phyloP scores from a whole-genome alignment of 306 rosid genomes.

The Glycine latifolia region DNA sequence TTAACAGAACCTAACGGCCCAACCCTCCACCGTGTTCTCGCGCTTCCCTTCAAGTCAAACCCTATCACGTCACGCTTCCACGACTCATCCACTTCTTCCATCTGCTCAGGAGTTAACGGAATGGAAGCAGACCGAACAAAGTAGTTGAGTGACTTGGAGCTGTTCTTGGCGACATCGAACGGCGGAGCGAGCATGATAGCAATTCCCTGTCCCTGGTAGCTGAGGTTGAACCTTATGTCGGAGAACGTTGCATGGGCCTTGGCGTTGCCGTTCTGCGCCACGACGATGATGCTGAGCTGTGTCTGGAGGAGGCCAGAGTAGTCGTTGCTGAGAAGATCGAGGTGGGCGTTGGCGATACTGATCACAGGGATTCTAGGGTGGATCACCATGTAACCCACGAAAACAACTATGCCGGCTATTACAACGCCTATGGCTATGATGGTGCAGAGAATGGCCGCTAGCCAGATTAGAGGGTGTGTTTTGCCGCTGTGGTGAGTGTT shows the following conservation, averaged over 20 bases:
- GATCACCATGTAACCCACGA: conserved; percentile 66
- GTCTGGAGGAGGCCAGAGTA: conserved; percentile 64
- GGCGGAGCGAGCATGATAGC: conserved; percentile 58
- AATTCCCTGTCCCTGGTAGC: conserved; percentile 58
- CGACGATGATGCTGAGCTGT: conserved; percentile 53
- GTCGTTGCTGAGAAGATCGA: conserved; percentile 55
- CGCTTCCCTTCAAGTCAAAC: conserved; percentile 65
- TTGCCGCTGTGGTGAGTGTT: conserved; percentile 3
- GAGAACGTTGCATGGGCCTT: conserved; percentile 79
- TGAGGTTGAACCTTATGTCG: conserved; percentile 54
- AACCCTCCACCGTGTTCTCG: conserved; percentile 69
- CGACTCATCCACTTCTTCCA: conserved; percentile 55
- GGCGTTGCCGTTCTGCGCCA: conserved; percentile 76
- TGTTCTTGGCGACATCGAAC: conserved; percentile 65
- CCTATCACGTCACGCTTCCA: conserved; percentile 58
- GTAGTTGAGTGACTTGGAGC: conserved; percentile 49
- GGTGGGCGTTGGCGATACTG: conserved; percentile 59
- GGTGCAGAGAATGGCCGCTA: conserved; percentile 69
- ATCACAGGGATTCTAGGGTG: conserved; percentile 83
- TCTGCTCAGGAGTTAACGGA: conserved; percentile 61
- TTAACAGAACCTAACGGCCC: conserved; percentile 70
- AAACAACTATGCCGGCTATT: conserved; percentile 59
- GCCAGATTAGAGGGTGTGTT: conserved; percentile 74
- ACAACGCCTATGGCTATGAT: conserved; percentile 63
- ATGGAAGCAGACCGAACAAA: conserved; percentile 55